These are phyloP conservation scores for Oryza brachyantha DNA, from an alignment of 176 grass and related monocot genomes.

Conservation along the genomic window DNA sequence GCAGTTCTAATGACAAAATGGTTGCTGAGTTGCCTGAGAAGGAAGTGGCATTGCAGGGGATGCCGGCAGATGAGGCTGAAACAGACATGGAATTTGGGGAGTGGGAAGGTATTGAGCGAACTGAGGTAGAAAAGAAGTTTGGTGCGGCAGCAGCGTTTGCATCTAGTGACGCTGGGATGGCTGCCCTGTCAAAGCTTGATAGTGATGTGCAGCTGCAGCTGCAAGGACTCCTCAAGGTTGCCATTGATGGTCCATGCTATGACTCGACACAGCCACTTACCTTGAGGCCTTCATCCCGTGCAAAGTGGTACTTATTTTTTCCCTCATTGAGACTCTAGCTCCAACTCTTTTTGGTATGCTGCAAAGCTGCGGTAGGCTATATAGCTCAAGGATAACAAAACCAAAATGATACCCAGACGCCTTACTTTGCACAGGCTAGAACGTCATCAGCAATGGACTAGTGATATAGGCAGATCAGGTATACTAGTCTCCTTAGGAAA, in stretches of 20 bases:
- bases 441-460: neutral
- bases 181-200: slow-evolving; percentile 57
- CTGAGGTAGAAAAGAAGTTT: slow-evolving; percentile 73
- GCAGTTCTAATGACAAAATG: slow-evolving; percentile 14
- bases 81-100: slow-evolving; percentile 59
- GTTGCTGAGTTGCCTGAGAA: slow-evolving; percentile 23
- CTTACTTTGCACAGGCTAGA: neutral
- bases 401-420: neutral
- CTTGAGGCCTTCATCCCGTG: slow-evolving; percentile 73
- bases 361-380: neutral
- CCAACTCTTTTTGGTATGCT: slow-evolving; percentile 8
- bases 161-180: slow-evolving; percentile 40
- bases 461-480: slow-evolving; percentile 4
- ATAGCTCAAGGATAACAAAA: slow-evolving; percentile 1
- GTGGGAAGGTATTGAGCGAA: slow-evolving; percentile 97
- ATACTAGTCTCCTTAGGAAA: neutral
- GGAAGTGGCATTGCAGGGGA: slow-evolving; percentile 25
- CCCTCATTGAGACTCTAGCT: slow-evolving; percentile 12
- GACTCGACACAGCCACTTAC: slow-evolving; percentile 63
- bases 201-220: slow-evolving; percentile 65
- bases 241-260: slow-evolving; percentile 88
- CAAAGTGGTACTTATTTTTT: slow-evolving; percentile 66
- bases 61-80: slow-evolving; percentile 4
- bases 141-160: slow-evolving; percentile 54
- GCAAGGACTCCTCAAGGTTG: slow-evolving; percentile 82